phyloP scores from a whole-genome alignment of 306 rosid genomes.

The Acacia acuminata region DNA sequence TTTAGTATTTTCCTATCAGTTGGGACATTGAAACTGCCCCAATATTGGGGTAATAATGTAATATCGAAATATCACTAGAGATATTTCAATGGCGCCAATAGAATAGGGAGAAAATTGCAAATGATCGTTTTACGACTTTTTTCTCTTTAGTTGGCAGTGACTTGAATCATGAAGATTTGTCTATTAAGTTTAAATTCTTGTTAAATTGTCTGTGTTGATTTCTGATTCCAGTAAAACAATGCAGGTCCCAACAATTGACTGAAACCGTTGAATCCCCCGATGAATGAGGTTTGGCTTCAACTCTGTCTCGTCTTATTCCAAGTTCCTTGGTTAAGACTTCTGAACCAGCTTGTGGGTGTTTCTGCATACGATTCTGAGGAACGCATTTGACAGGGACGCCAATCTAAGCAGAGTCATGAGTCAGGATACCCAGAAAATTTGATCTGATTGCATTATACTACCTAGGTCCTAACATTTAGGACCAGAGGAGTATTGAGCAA shows the following conservation, averaged over 20 bases:
- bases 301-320: not conserved
- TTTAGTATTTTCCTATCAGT: not conserved
- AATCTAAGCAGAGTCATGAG: slow-evolving; percentile 21
- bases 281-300: slow-evolving; percentile 31
- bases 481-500: not conserved
- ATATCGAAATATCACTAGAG: not conserved
- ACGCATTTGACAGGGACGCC: not conserved
- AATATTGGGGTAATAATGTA: not conserved
- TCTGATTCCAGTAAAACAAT: slow-evolving; percentile 16
- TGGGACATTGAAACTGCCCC: not conserved
- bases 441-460: slow-evolving; percentile 10
- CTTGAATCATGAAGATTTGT: not conserved
- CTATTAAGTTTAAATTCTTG: not conserved
- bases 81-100: not conserved
- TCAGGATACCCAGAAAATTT: not conserved
- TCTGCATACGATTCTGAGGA: not conserved
- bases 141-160: not conserved
- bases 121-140: not conserved
- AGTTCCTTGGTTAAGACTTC: slow-evolving; percentile 17
- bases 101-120: not conserved
- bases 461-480: too few species aligned
- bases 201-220: not conserved
- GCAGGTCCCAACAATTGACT: slow-evolving; percentile 61
- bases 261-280: slow-evolving; percentile 43
- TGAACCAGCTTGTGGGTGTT: not conserved